A percentile compares a stretch with the other conserved stretches of the same genome.
Evolutionary conservation across 371 early-diverging fungal genomes (phyloP).

Genomic region (Phascolomyces articulosus): DNA sequence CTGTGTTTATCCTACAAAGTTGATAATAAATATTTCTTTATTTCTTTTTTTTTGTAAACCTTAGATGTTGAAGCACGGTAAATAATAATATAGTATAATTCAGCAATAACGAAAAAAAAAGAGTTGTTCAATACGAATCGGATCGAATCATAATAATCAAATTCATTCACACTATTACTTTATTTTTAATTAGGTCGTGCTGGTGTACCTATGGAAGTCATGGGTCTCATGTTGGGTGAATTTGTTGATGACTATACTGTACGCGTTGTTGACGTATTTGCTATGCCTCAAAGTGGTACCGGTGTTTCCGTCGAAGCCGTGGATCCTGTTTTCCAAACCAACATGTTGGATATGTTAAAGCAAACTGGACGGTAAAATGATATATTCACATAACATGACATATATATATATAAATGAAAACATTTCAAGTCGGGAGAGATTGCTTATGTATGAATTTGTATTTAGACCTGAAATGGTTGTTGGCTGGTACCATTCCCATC

Average conservation of each 20-base stretch:
- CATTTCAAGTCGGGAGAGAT: too few relatives aligned
- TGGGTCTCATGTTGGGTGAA: conserved; percentile 99
- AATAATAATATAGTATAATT: not conserved
- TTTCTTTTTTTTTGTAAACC: not conserved
- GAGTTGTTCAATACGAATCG: not conserved
- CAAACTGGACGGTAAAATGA: conserved; percentile 91
- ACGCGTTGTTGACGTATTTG: conserved; percentile 99
- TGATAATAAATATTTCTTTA: not conserved
- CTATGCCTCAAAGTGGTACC: conserved; percentile 99
- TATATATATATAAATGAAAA: not conserved
- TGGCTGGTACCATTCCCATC: conserved; percentile 99
- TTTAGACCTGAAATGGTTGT: conserved; percentile 98
- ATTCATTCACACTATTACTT: not conserved
- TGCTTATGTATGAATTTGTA: too few relatives aligned
- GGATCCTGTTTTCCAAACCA: conserved; percentile 99
- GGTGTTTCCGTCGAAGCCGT: conserved; percentile 99
- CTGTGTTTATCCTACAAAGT: not conserved
- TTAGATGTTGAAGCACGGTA: conserved; percentile 93
- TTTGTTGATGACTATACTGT: conserved; percentile 99
- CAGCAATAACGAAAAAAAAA: not conserved
- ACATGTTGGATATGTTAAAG: conserved; percentile 99
- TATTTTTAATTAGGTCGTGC: conserved; percentile 79
- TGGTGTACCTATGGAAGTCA: conserved; percentile 99
- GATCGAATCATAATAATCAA: not conserved
- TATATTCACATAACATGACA: too few relatives aligned